Evolutionary conservation across 441 rosid species (phyloP).

Genomic region (Brassica balearica): DNA sequence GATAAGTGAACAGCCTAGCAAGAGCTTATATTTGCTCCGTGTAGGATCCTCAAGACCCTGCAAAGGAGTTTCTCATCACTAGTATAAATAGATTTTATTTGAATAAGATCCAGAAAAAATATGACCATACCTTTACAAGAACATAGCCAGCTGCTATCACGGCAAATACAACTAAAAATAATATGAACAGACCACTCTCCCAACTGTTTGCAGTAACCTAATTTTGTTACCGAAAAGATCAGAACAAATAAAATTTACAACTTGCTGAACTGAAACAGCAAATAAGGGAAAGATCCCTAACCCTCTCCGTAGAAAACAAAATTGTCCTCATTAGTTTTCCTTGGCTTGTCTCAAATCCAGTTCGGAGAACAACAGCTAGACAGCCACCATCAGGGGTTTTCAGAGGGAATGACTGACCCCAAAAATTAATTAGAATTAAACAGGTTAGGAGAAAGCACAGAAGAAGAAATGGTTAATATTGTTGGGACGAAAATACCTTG

Average conservation of each 20-base stretch:
- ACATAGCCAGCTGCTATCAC: slow-evolving; percentile 99
- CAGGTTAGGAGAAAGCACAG: slow-evolving; percentile 9
- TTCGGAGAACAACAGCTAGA: slow-evolving; percentile 94
- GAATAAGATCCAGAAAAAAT: slow-evolving; percentile 16
- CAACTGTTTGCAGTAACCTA: slow-evolving; percentile 99
- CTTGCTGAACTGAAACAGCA: slow-evolving; percentile 39
- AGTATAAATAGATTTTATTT: slow-evolving; percentile 20
- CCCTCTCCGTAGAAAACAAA: slow-evolving; percentile 98
- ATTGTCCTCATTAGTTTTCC: slow-evolving; percentile 99
- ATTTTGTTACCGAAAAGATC: slow-evolving; percentile 23
- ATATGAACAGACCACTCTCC: slow-evolving; percentile 98
- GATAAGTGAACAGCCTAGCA: slow-evolving; percentile 93
- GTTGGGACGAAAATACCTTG: slow-evolving; percentile 60
- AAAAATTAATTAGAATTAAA: slow-evolving; percentile 42
- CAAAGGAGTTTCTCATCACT: slow-evolving; percentile 38
- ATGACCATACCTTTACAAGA: slow-evolving; percentile 75
- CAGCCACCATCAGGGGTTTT: slow-evolving; percentile 99
- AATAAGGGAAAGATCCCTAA: slow-evolving; percentile 43
- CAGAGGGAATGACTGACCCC: slow-evolving; percentile 73
- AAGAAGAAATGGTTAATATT: slow-evolving; percentile 13
- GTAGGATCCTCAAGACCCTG: slow-evolving; percentile 99
- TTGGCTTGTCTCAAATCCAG: slow-evolving; percentile 99
- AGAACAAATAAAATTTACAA: slow-evolving; percentile 23
- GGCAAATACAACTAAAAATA: slow-evolving; percentile 94
- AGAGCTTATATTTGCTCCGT: slow-evolving; percentile 97